These are phyloP conservation scores for Yarrowia galli DNA, from an alignment of 1,139 yeast species.

Conservation along the genomic window DNA sequence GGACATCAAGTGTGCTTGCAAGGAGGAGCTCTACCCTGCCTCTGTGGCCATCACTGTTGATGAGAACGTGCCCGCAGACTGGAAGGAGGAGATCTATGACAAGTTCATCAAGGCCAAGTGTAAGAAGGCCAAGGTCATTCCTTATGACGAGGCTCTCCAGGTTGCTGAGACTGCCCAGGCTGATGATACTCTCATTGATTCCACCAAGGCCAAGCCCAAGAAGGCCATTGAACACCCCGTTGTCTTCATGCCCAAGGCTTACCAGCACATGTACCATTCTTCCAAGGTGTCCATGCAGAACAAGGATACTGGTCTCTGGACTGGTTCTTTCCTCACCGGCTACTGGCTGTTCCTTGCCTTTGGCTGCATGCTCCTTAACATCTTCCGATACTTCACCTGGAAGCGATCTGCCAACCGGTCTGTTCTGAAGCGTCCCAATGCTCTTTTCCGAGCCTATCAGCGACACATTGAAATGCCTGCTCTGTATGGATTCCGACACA, in stretches of 20 bases:
- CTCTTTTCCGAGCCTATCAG: constrained; percentile 44
- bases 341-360: constrained; percentile 51
- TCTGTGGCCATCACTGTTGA: constrained; percentile 46
- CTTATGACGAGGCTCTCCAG: constrained; percentile 44
- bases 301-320: constrained; percentile 49
- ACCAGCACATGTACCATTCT: constrained; percentile 40
- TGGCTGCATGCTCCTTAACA: constrained; percentile 42
- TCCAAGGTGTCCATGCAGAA: constrained; percentile 46
- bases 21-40: constrained; percentile 46
- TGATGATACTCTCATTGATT: constrained; percentile 40
- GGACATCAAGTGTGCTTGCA: constrained; percentile 49
- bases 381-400: constrained; percentile 43
- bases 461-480: constrained; percentile 49
- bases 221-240: constrained; percentile 40
- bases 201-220: constrained; percentile 36
- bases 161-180: constrained; percentile 32
- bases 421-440: constrained; percentile 45
- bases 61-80: neutral
- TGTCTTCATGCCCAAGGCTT: constrained; percentile 39
- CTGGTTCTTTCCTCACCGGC: constrained; percentile 49
- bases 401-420: constrained; percentile 46
- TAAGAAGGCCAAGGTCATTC: constrained; percentile 7
- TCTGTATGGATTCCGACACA: constrained; percentile 48
- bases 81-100: constrained; percentile 19
- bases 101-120: constrained; percentile 1